A percentile compares a stretch with the other conserved stretches of the same genome.
Evolutionary conservation across 2,329 filamentous ascomycete genomes (phyloP).

Genomic region (Phoma sp.): DNA sequence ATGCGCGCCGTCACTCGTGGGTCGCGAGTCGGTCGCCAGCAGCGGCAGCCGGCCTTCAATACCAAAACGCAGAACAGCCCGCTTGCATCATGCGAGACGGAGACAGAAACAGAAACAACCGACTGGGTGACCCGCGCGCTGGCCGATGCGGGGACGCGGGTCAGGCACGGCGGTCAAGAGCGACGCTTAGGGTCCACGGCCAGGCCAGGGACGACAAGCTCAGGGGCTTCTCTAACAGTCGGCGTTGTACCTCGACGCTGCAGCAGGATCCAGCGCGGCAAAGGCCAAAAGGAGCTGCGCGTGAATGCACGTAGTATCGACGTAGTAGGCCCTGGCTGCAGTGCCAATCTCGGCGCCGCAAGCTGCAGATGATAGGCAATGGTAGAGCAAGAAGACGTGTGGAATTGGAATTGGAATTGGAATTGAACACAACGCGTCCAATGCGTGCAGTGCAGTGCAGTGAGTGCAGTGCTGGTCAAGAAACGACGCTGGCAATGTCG

Average conservation of each 20-base stretch:
- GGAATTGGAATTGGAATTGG: background rate
- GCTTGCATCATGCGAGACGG: conserved; percentile 30
- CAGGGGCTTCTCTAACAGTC: conserved; percentile 27
- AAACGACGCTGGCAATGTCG: background rate
- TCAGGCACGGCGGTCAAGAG: conserved; percentile 1
- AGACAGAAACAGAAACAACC: conserved; percentile 20
- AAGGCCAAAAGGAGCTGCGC: conserved; percentile 25
- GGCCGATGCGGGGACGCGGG: conserved; percentile 22
- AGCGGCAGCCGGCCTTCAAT: conserved; percentile 11
- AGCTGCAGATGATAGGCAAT: conserved; percentile 6
- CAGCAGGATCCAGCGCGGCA: conserved; percentile 11
- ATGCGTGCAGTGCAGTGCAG: no score
- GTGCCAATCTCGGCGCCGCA: conserved; percentile 7
- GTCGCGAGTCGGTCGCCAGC: conserved; percentile 9
- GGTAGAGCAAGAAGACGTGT: background rate
- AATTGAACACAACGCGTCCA: no score
- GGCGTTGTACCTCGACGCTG: conserved; percentile 21
- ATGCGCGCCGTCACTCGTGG: conserved; percentile 9
- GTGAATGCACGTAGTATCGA: conserved; percentile 12
- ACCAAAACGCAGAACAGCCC: conserved; percentile 15
- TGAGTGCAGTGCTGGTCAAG: no score
- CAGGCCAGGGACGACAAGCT: conserved; percentile 3
- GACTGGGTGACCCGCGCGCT: conserved; percentile 23
- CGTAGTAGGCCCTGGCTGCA: conserved; percentile 13
- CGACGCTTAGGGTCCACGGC: conserved; percentile 13